These are phyloP conservation scores for Melaleuca quinquenervia DNA, from an alignment of 345 rosid genomes.

Conservation along the genomic window DNA sequence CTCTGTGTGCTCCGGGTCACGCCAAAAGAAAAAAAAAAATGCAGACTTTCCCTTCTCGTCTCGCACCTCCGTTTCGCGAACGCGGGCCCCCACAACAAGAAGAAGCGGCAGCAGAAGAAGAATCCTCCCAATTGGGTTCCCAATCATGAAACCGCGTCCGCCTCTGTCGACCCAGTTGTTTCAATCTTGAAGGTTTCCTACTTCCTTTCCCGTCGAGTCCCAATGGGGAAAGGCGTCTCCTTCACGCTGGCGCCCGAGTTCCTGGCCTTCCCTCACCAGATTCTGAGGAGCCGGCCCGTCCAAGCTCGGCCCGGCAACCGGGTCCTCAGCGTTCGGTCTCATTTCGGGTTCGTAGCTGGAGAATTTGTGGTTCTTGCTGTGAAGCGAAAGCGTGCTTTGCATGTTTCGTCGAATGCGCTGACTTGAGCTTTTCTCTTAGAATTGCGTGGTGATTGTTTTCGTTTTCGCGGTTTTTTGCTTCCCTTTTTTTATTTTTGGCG, in stretches of 20 bases:
- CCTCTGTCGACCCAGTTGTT: neutral
- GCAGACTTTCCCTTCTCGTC: neutral
- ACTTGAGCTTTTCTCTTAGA: neutral
- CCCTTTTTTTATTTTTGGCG: neutral
- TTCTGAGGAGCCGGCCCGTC: neutral
- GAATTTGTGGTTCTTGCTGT: neutral
- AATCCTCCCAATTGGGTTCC: neutral
- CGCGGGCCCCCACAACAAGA: neutral
- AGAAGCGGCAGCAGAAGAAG: too few relatives aligned
- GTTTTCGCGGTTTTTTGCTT: neutral
- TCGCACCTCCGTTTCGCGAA: neutral
- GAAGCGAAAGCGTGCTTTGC: neutral
- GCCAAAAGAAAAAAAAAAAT: neutral
- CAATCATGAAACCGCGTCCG: neutral
- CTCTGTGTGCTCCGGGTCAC: neutral
- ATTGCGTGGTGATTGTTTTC: neutral
- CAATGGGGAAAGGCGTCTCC: neutral
- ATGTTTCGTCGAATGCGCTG: neutral
- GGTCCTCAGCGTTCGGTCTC: slow-evolving; percentile 1
- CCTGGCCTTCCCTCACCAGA: neutral
- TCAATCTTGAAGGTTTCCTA: neutral
- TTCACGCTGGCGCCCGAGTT: neutral
- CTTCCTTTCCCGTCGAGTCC: neutral
- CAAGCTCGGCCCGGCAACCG: neutral
- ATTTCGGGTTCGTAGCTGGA: slow-evolving; percentile 4